Evolutionary conservation across 805 yeast genomes (phyloP).

Genomic region (Candida orba): DNA sequence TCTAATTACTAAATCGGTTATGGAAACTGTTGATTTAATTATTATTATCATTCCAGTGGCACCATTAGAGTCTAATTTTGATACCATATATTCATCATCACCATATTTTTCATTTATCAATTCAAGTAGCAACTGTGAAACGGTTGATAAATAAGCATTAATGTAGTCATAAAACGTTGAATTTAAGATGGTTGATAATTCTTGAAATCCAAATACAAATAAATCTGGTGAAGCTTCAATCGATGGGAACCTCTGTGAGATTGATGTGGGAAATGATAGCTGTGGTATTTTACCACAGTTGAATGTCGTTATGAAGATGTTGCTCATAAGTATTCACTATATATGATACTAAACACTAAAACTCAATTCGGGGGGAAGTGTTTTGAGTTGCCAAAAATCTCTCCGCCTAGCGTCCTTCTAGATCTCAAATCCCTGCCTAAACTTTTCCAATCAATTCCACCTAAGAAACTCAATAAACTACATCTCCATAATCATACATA

Average conservation of each 20-base stretch:
- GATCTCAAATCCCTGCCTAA: no score
- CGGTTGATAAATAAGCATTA: slow-evolving; percentile 28
- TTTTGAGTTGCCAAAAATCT: no score
- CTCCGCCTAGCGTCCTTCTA: no score
- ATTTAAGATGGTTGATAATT: slow-evolving; percentile 48
- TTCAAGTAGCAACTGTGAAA: slow-evolving; percentile 30
- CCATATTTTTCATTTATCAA: slow-evolving; percentile 30
- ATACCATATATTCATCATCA: slow-evolving; percentile 30
- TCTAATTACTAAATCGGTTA: slow-evolving; percentile 19
- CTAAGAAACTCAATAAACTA: no score
- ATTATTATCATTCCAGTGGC: slow-evolving; percentile 46
- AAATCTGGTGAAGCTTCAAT: slow-evolving; percentile 30
- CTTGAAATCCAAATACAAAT: slow-evolving; percentile 62
- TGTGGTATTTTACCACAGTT: slow-evolving; percentile 49
- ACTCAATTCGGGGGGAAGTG: no score
- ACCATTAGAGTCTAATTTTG: slow-evolving; percentile 43
- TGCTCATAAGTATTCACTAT: no score
- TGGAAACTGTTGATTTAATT: background rate
- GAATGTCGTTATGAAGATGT: slow-evolving; percentile 32
- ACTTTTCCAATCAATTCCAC: no score
- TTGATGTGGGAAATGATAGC: slow-evolving; percentile 8
- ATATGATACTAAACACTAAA: no score
- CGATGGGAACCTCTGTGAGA: slow-evolving; percentile 36
- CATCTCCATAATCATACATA: no score
- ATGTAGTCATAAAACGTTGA: slow-evolving; percentile 39